phyloP scores from a whole-genome alignment of 139 green algal genomes.

The Desmodesmus armatus region DNA sequence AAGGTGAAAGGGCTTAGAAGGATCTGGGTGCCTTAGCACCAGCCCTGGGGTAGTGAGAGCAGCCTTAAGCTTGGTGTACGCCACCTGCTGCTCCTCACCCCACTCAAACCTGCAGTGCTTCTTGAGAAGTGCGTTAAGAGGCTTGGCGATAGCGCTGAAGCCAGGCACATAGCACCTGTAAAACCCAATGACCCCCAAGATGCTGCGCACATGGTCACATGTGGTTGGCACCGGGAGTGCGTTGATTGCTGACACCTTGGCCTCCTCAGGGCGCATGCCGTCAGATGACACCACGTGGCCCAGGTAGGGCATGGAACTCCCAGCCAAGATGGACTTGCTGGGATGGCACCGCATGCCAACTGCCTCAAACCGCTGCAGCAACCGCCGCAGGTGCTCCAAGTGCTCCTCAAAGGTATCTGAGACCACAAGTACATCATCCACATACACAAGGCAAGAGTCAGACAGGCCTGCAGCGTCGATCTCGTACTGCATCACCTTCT shows the following conservation, averaged over 20 bases:
- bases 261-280: constrained; percentile 32
- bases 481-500: constrained; percentile 41
- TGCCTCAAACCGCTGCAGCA: constrained; percentile 26
- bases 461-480: not conserved
- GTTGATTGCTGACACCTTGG: constrained; percentile 52
- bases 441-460: constrained; percentile 28
- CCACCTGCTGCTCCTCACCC: not conserved
- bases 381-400: constrained; percentile 16
- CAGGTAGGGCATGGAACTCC: constrained; percentile 45
- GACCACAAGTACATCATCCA: constrained; percentile 44
- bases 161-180: constrained; percentile 49
- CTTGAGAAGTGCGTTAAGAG: constrained; percentile 47
- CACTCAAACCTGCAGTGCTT: constrained; percentile 40
- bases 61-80: constrained; percentile 29
- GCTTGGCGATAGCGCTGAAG: constrained; percentile 38
- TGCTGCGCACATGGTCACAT: constrained; percentile 38
- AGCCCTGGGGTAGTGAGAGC: constrained; percentile 3
- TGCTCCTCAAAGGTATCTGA: constrained; percentile 18
- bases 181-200: constrained; percentile 51
- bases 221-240: constrained; percentile 42
- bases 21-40: not conserved
- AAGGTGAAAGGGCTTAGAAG: constrained; percentile 11
- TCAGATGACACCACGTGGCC: constrained; percentile 48
- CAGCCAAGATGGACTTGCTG: constrained; percentile 37
- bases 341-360: constrained; percentile 42